A percentile compares a stretch with the other conserved stretches of the same genome.
phyloP scores from a whole-genome alignment of 192 early-diverging fungal species.

The Dissophora ornata region DNA sequence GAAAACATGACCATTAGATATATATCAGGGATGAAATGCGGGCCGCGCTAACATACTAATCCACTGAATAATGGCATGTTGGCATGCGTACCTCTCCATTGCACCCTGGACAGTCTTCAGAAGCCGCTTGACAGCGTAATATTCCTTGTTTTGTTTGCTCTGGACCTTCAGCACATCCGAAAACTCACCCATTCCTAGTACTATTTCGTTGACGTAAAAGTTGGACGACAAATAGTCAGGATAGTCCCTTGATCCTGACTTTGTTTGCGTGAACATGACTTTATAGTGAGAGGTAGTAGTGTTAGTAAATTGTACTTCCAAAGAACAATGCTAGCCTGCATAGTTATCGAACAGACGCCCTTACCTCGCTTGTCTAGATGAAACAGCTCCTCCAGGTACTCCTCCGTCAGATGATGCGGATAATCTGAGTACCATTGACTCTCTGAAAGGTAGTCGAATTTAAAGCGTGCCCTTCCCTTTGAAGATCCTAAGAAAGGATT shows the following conservation, averaged over 20 bases:
- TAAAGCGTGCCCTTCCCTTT: constrained; percentile 30
- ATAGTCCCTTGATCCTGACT: constrained; percentile 25
- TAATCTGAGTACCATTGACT: constrained; percentile 55
- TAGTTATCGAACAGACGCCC: no score
- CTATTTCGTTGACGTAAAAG: constrained; percentile 69
- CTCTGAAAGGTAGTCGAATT: constrained; percentile 43
- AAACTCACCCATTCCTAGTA: constrained; percentile 85
- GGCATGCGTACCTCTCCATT: constrained; percentile 75
- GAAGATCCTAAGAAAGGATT: constrained; percentile 45
- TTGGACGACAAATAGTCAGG: constrained; percentile 78
- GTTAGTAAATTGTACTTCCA: not conserved
- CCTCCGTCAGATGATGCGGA: constrained; percentile 42
- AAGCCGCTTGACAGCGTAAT: constrained; percentile 89
- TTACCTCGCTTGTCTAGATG: constrained; percentile 38
- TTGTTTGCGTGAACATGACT: constrained; percentile 42
- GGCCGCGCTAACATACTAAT: no score
- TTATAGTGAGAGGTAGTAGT: not conserved
- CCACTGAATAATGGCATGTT: no score
- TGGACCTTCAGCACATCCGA: constrained; percentile 84
- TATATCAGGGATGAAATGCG: no score
- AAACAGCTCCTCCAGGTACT: constrained; percentile 46
- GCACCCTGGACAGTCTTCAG: constrained; percentile 74
- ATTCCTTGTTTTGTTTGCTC: constrained; percentile 64
- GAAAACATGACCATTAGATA: no score
- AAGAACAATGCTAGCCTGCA: not conserved